Base-by-base conservation (phyloP, 208 protist species). In the Tetramitus jugosus region DNA sequence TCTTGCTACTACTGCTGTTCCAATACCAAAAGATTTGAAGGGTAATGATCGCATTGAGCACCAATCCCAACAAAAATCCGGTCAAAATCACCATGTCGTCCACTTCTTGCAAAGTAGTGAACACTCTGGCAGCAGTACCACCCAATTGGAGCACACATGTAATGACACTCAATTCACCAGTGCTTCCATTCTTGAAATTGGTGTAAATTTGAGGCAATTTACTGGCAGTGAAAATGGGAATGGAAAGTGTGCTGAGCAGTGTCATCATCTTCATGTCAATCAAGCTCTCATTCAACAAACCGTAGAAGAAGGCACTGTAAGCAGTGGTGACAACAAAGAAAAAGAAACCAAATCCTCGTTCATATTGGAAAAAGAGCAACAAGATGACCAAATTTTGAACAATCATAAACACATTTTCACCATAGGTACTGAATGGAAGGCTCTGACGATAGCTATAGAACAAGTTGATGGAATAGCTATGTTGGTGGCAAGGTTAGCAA, bases 31-130 rank as follows among this genome's bases (percentile, higher is more conserved):
- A n/a, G n/a, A 78, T 74, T 72, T 78, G 76, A 37, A 46, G 0
- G 3, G 65, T 26, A 0, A 78, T 4, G 23, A 65, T 45, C 13
- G 13, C 33, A 23, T 78, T 78, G 14, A 78, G 43, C 17, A 8
- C 29, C n/a, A 78, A 26, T 45, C 43, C 52, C 8, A 78, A 31
- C 4, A 39, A 29, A 29, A 31, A 45, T 17, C 20, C 20, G 3
- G 49, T 17, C 13, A 78, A 60, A n/a, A 78, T 61, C 1, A 65
- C 2, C 29, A 45, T 13, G 31, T 78, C 76, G 13, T 78, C 52
- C 20, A 78, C 26, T 43, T 78, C 76, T 72, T 78, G 49, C 0
- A 65, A 43, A 31, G 76, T 78, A 31, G 76, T 78, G 13, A 65
- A 78, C 4, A 78, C 26, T 49, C 76, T 45, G 13, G 64, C 49